phyloP scores from a whole-genome alignment of 2,329 filamentous ascomycete species.

The Ceratocystis destructans region DNA sequence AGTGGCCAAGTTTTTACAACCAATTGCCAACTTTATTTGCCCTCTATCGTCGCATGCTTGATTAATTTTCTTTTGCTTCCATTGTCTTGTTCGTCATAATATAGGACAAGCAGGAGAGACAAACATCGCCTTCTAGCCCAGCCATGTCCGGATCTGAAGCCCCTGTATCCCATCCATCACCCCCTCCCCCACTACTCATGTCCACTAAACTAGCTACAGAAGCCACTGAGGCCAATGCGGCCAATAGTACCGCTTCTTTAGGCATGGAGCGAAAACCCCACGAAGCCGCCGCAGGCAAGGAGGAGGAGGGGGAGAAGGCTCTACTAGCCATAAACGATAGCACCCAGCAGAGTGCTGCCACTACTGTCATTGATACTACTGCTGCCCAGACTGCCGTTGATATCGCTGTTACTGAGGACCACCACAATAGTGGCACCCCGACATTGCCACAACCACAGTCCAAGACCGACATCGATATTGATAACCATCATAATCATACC shows the following conservation, averaged over 20 bases:
- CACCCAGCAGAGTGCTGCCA: background rate
- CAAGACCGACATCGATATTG: background rate
- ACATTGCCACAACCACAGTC: conserved; percentile 1
- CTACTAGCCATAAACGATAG: conserved; percentile 7
- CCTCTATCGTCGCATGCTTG: background rate
- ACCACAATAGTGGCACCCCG: background rate
- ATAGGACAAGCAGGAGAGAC: background rate
- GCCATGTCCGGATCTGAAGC: conserved; percentile 1
- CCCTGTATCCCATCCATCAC: background rate
- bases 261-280: conserved; percentile 3
- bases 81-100: background rate
- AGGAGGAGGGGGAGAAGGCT: too few species aligned
- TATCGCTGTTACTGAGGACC: background rate
- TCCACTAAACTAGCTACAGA: background rate
- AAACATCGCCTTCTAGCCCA: background rate
- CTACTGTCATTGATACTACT: background rate
- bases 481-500: background rate
- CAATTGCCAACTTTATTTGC: background rate
- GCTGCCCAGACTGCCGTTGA: background rate
- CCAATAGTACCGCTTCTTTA: background rate
- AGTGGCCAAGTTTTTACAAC: background rate
- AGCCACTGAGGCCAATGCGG: conserved; percentile 2
- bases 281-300: conserved; percentile 1
- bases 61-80: background rate
- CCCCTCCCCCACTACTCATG: background rate